phyloP scores from a whole-genome alignment of 371 early-diverging fungal species.

The Batkoa obscura region DNA sequence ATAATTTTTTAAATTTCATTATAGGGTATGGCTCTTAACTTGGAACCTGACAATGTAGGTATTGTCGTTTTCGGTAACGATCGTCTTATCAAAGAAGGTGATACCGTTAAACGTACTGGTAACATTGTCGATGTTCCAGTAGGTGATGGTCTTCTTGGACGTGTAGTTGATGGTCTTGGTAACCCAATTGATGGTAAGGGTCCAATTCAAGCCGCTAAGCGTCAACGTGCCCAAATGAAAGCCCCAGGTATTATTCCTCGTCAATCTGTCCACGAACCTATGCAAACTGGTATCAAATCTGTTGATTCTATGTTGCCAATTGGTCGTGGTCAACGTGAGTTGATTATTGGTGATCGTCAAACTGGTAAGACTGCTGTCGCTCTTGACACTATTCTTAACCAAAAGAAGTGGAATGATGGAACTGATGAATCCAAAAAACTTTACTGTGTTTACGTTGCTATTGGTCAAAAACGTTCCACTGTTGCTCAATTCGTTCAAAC shows the following conservation, averaged over 20 bases:
- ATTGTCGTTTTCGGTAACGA: constrained; percentile 97
- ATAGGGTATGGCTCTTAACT: constrained; percentile 92
- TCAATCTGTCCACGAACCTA: constrained; percentile 90
- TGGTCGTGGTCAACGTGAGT: constrained; percentile 96
- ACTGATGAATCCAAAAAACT: constrained; percentile 75
- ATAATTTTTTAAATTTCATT: background rate
- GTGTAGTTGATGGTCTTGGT: constrained; percentile 91
- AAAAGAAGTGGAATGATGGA: constrained; percentile 85
- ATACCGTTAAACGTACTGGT: constrained; percentile 92
- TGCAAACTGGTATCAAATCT: constrained; percentile 96
- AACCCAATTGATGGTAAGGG: constrained; percentile 97
- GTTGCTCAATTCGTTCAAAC: constrained; percentile 93
- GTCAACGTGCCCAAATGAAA: constrained; percentile 87
- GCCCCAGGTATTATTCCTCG: constrained; percentile 95
- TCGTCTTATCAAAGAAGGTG: constrained; percentile 92
- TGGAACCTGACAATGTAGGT: constrained; percentile 96
- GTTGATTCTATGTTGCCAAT: constrained; percentile 96
- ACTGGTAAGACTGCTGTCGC: constrained; percentile 94
- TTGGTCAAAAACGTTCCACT: constrained; percentile 93
- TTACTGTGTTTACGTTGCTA: constrained; percentile 93
- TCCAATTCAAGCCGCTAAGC: constrained; percentile 53
- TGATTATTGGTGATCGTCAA: constrained; percentile 96
- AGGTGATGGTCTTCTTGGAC: constrained; percentile 78
- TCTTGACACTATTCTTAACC: constrained; percentile 89
- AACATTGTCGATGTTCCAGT: constrained; percentile 91